phyloP scores from a whole-genome alignment of 306 rosid genomes.

The Coriaria nepalensis region DNA sequence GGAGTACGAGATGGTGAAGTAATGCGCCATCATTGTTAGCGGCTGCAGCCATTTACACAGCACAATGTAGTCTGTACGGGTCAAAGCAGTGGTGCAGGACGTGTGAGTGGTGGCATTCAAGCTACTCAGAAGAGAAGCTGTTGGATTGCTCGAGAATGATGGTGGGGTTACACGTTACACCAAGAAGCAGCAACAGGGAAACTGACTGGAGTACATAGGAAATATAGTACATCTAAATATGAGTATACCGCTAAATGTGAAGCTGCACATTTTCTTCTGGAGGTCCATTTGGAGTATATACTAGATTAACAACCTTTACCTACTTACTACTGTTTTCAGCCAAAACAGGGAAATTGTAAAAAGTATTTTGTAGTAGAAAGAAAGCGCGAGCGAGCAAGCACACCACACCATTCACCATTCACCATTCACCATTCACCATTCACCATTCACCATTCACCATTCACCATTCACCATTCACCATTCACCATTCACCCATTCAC shows the following conservation, averaged over 20 bases:
- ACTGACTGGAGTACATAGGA: slow-evolving; percentile 73
- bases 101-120: slow-evolving; percentile 78
- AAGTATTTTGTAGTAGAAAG: too few species aligned
- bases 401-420: too few species aligned
- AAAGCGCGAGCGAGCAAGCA: too few species aligned
- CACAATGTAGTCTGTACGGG: slow-evolving; percentile 51
- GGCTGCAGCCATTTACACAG: slow-evolving; percentile 75
- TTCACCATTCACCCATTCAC: too few species aligned
- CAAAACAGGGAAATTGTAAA: too few species aligned
- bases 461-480: too few species aligned
- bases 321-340: too few species aligned
- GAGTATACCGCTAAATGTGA: slow-evolving; percentile 50
- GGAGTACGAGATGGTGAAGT: slow-evolving; percentile 77
- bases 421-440: too few species aligned
- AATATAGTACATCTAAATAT: slow-evolving; percentile 58
- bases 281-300: slow-evolving; percentile 23
- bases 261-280: slow-evolving; percentile 58
- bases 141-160: slow-evolving; percentile 62
- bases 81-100: slow-evolving; percentile 68
- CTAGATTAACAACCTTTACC: too few species aligned
- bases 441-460: too few species aligned
- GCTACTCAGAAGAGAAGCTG: slow-evolving; percentile 71
- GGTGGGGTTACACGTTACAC: slow-evolving; percentile 71
- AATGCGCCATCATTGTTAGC: slow-evolving; percentile 67
- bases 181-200: slow-evolving; percentile 68